Evolutionary conservation across 768 basidiomycete species (phyloP).

Genomic region (Lepiota brunneoincarnata): DNA sequence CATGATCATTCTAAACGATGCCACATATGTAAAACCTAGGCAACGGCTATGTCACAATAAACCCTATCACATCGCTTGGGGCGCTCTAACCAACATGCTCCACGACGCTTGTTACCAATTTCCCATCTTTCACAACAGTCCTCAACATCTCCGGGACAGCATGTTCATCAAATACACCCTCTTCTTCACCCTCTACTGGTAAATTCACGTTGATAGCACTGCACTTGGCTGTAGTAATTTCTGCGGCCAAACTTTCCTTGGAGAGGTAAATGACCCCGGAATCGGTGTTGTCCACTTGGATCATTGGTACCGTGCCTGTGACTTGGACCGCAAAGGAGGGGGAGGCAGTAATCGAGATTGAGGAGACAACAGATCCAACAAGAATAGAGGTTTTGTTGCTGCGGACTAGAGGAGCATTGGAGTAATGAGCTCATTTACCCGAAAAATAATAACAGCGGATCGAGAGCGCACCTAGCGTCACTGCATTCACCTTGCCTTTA

Average conservation of each 20-base stretch:
- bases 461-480: constrained; percentile 69
- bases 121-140: constrained; percentile 77
- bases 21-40: too few species aligned
- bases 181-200: constrained; percentile 85
- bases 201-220: constrained; percentile 89
- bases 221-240: constrained; percentile 94
- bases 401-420: constrained; percentile 55
- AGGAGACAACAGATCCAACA: constrained; percentile 91
- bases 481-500: constrained; percentile 93
- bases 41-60: too few species aligned
- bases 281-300: constrained; percentile 93
- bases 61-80: too few species aligned
- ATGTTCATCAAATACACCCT: constrained; percentile 87
- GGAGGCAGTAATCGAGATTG: constrained; percentile 83
- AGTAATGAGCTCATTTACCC: neutral
- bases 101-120: constrained; percentile 83
- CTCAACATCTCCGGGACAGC: constrained; percentile 95
- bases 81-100: constrained; percentile 67
- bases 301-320: constrained; percentile 84
- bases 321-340: constrained; percentile 94
- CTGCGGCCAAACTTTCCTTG: constrained; percentile 67
- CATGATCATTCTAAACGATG: too few species aligned
- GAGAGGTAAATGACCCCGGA: constrained; percentile 94
- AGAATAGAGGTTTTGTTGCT: constrained; percentile 86
- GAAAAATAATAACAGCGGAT: neutral